phyloP scores from a whole-genome alignment of 2,329 filamentous ascomycete genomes.

The Podosphaera xanthii region DNA sequence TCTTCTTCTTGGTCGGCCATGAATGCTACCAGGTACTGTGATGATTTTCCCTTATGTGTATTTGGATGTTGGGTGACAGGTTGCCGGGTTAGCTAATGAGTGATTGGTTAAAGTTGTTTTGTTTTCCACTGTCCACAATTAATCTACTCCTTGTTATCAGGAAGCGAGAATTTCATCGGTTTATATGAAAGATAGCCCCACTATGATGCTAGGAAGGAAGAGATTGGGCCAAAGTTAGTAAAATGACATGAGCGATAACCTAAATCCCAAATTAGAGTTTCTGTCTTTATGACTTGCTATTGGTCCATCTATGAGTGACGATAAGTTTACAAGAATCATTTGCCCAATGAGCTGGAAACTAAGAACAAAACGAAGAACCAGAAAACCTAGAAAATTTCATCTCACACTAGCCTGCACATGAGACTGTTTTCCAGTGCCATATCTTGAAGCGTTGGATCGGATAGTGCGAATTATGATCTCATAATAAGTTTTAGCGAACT shows the following conservation, averaged over 20 bases:
- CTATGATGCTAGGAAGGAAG: background rate
- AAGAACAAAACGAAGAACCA: no score
- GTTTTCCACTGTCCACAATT: background rate
- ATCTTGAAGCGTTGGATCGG: no score
- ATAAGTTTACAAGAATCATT: no score
- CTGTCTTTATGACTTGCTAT: no score
- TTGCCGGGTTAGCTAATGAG: constrained; percentile 2
- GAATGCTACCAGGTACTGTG: background rate
- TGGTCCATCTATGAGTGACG: no score
- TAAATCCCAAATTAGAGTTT: background rate
- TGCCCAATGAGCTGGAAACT: no score
- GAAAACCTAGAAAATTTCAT: no score
- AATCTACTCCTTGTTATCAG: background rate
- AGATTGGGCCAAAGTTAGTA: background rate
- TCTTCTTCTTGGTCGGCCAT: constrained; percentile 77
- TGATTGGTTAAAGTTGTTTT: no score
- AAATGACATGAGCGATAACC: background rate
- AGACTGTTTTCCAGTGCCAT: no score
- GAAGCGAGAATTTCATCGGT: background rate
- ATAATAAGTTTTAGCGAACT: no score
- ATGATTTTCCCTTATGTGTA: background rate
- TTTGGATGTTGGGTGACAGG: constrained; percentile 5
- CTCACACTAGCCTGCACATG: no score
- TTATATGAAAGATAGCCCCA: background rate
- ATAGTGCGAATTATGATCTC: no score